Evolutionary conservation across 2,329 filamentous ascomycete genomes (phyloP), one percentile per base, ranked within the genome.

Genomic region (Fusarium coicis): DNA sequence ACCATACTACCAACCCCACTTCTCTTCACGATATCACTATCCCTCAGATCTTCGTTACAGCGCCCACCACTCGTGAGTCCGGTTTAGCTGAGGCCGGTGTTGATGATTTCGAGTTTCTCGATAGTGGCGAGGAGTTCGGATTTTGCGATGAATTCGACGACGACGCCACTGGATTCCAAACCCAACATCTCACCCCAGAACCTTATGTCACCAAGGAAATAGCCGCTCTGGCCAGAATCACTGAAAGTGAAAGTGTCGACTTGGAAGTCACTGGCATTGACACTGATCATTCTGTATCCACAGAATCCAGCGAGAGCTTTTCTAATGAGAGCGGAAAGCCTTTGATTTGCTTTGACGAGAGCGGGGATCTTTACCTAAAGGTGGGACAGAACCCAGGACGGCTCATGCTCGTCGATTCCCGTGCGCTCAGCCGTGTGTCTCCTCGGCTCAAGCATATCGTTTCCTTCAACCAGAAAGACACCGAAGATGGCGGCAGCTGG

Each of bases 361-460:
- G 61, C 14, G 68, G 68, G 26, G 68, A 71, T 23, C 39, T 71
- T 7, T 30, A 28, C 15, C 68, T 71, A 5, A 46, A 26, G n/a
- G 42, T 71, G 11, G 68, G 68, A 26, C 37, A 10, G 11, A 15
- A 28, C 10, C 39, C 54, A 30, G 19, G 44, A 10, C 68, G 54
- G 11, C 39, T 57, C 11, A 71, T 71, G 68, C 21, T 54, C 2
- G 63, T 71, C 21, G 68, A 71, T 32, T 71, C 68, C 18, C 67
- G 68, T 39, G 68, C 68, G 11, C 62, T 71, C 18, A 49, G 68
- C 28, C 68, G 68, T 26, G 37, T 54, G 15, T 71, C 68, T 18
- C 19, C 21, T 3, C 43, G 47, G 11, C 36, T 71, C 10, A 58
- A 44, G 30, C 15, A 40, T 21, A 34, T 58, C 4, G 50, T 71